phyloP scores from a whole-genome alignment of 2,329 filamentous ascomycete species.

The Paecilomyces formosus region DNA sequence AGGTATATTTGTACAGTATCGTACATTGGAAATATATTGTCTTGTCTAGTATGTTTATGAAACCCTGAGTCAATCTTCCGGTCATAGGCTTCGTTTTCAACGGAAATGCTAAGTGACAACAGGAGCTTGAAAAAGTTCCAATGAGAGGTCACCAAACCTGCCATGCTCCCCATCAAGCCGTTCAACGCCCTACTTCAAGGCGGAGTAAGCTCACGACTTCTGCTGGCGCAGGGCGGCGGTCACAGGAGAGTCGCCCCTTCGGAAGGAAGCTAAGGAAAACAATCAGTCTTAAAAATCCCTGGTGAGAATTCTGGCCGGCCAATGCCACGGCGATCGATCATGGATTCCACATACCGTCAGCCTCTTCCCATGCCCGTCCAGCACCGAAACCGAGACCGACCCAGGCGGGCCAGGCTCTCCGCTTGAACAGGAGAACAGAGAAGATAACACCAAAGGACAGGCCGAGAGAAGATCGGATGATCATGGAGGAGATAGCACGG shows the following conservation, averaged over 20 bases:
- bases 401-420: conserved; percentile 95
- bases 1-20: conserved; percentile 6
- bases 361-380: conserved; percentile 96
- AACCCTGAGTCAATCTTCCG: not conserved
- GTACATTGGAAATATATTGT: conserved; percentile 4
- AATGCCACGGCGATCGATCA: not conserved
- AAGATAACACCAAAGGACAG: conserved; percentile 97
- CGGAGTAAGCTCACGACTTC: conserved; percentile 10
- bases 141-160: not conserved
- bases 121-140: not conserved
- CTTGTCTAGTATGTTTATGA: conserved; percentile 2
- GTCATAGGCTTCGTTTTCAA: not conserved
- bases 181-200: not conserved
- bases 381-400: conserved; percentile 91
- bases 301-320: not conserved
- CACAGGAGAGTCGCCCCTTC: conserved; percentile 33
- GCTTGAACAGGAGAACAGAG: conserved; percentile 96
- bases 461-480: conserved; percentile 93
- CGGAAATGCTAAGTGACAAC: not conserved
- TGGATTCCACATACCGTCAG: conserved; percentile 60
- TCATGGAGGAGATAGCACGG: conserved; percentile 91
- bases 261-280: conserved; percentile 31
- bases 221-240: conserved; percentile 31
- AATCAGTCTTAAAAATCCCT: conserved; percentile 8
- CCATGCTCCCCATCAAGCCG: not conserved